Conservation (phyloP, 164 flowering plant species). For the Nymphaea colorata region DNA sequence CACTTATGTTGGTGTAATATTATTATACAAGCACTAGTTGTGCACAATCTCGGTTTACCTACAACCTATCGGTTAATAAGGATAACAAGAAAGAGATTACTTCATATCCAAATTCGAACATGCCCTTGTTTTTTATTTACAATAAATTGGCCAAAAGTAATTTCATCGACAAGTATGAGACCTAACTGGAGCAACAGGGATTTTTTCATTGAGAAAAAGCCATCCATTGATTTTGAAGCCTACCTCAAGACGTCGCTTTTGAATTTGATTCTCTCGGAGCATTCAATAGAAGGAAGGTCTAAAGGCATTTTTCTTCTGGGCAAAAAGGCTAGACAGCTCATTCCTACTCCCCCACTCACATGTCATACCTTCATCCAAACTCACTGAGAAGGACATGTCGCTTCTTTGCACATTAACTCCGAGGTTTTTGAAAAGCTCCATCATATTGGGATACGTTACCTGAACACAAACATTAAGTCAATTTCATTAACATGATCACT, state of each 20-base stretch:
- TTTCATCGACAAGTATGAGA: too few species aligned
- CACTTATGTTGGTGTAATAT: too few species aligned
- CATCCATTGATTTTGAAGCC: not conserved
- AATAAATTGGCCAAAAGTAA: too few species aligned
- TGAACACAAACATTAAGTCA: conserved; percentile 9
- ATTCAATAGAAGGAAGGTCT: conserved; percentile 83
- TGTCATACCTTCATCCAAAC: conserved; percentile 62
- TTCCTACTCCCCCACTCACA: conserved; percentile 90
- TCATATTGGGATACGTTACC: conserved; percentile 95
- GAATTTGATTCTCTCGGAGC: conserved; percentile 66
- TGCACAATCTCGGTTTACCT: too few species aligned
- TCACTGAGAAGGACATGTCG: conserved; percentile 90
- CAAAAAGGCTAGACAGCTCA: conserved; percentile 66
- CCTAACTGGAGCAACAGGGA: too few species aligned
- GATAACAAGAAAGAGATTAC: too few species aligned
- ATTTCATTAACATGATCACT: too few species aligned
- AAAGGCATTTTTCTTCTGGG: conserved; percentile 63
- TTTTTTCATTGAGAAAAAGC: too few species aligned
- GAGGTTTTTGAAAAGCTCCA: conserved; percentile 82
- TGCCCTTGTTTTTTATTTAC: too few species aligned
- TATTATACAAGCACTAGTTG: too few species aligned
- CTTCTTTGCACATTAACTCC: conserved; percentile 82
- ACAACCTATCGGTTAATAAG: too few species aligned
- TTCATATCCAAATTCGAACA: too few species aligned
- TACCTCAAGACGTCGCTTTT: conserved; percentile 63